Conservation (phyloP, 371 early-diverging fungal species). For the Polyrhizophydium stewartii region DNA sequence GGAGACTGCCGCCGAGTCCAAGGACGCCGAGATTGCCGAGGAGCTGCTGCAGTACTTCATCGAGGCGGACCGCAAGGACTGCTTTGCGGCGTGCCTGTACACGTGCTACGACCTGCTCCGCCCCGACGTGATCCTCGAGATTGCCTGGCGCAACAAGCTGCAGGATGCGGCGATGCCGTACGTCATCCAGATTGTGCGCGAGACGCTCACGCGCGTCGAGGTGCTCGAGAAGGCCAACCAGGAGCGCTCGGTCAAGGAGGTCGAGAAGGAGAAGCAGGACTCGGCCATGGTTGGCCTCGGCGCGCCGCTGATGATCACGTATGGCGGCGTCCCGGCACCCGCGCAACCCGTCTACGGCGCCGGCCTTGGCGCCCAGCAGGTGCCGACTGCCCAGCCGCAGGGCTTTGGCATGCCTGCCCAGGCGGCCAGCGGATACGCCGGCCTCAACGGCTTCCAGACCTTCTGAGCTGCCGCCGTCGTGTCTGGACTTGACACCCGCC, state of each 20-base stretch:
- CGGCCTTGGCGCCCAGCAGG: too few species aligned
- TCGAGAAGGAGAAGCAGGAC: slow-evolving; percentile 42
- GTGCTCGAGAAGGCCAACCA: slow-evolving; percentile 46
- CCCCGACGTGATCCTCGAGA: slow-evolving; percentile 91
- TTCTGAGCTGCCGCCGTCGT: too few species aligned
- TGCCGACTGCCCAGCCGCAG: not conserved
- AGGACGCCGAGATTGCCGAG: slow-evolving; percentile 81
- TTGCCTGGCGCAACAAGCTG: slow-evolving; percentile 85
- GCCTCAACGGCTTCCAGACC: not conserved
- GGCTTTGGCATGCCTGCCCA: not conserved
- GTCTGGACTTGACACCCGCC: too few species aligned
- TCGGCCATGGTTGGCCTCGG: slow-evolving; percentile 44
- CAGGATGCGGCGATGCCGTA: slow-evolving; percentile 95
- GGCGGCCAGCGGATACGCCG: not conserved
- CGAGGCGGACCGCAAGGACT: slow-evolving; percentile 80
- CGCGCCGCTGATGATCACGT: slow-evolving; percentile 64
- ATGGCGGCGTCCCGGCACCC: slow-evolving; percentile 9
- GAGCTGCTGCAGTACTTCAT: slow-evolving; percentile 93
- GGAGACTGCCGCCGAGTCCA: slow-evolving; percentile 90
- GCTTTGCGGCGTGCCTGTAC: slow-evolving; percentile 88
- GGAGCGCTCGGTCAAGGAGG: slow-evolving; percentile 44
- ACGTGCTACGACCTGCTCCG: slow-evolving; percentile 91
- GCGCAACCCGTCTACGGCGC: not conserved
- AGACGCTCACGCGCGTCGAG: slow-evolving; percentile 44
- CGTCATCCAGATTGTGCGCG: slow-evolving; percentile 83